phyloP scores from a whole-genome alignment of 2,329 filamentous ascomycete genomes.

The Colletotrichum godetiae region DNA sequence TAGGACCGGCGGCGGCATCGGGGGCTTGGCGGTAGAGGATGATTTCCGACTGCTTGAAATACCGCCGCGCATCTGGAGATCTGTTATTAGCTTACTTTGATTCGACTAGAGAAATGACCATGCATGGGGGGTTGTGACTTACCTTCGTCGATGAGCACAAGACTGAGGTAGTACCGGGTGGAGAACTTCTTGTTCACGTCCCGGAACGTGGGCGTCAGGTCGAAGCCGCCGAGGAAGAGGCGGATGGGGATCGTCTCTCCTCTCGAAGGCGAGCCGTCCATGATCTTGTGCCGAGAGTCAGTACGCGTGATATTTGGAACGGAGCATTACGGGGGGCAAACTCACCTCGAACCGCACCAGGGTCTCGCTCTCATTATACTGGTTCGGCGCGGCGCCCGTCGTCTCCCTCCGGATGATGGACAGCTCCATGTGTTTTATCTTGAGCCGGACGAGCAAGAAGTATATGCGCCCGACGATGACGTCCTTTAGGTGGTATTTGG shows the following conservation, averaged over 20 bases:
- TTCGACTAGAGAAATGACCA: constrained; percentile 18
- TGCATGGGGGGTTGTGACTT: constrained; percentile 39
- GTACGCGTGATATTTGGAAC: neutral
- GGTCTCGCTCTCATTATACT: constrained; percentile 99
- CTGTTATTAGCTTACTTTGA: constrained; percentile 2
- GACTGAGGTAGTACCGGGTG: constrained; percentile 94
- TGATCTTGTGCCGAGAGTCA: constrained; percentile 71
- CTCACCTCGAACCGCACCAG: constrained; percentile 92
- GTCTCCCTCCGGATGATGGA: constrained; percentile 98
- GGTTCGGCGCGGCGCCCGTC: constrained; percentile 94
- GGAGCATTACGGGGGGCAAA: neutral
- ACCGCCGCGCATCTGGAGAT: constrained; percentile 84
- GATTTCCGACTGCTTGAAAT: constrained; percentile 99
- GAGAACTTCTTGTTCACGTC: constrained; percentile 99
- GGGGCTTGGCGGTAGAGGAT: constrained; percentile 89
- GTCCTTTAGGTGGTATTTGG: constrained; percentile 98
- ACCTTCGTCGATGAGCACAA: constrained; percentile 97
- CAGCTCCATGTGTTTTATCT: constrained; percentile 99
- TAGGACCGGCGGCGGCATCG: constrained; percentile 60
- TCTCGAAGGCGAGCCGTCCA: constrained; percentile 98
- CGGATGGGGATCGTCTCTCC: constrained; percentile 96
- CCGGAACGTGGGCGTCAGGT: constrained; percentile 96
- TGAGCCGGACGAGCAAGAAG: constrained; percentile 94
- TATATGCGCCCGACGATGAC: constrained; percentile 99
- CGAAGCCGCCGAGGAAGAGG: constrained; percentile 96